A percentile compares a stretch with the other conserved stretches of the same genome.
Conservation (phyloP, 2,329 filamentous ascomycete genomes). For the Tetracladium maxilliforme region DNA sequence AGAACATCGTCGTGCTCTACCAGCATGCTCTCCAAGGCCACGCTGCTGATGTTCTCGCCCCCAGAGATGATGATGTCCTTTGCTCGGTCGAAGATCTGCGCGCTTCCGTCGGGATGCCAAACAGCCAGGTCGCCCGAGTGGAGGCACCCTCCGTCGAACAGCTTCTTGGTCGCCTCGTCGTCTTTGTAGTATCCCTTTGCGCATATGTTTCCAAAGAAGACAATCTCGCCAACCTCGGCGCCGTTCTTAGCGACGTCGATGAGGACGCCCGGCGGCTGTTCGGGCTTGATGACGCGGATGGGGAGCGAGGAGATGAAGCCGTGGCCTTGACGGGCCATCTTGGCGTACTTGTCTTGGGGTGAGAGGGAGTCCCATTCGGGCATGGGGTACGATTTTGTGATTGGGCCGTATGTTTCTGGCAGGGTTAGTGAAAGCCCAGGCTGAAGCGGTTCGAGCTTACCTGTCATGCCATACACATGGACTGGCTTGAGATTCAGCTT, state of each 20-base stretch:
- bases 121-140: constrained; percentile 91
- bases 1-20: constrained; percentile 78
- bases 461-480: constrained; percentile 77
- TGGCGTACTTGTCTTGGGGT: constrained; percentile 62
- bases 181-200: constrained; percentile 89
- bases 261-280: constrained; percentile 51
- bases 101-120: constrained; percentile 79
- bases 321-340: constrained; percentile 90
- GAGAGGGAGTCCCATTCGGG: constrained; percentile 70
- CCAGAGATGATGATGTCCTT: constrained; percentile 99
- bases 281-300: constrained; percentile 67
- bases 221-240: constrained; percentile 67
- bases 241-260: constrained; percentile 56
- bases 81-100: constrained; percentile 82
- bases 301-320: constrained; percentile 76
- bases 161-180: constrained; percentile 64
- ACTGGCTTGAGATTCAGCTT: constrained; percentile 76
- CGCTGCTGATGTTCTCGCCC: constrained; percentile 91
- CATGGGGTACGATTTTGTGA: constrained; percentile 85
- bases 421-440: constrained; percentile 12
- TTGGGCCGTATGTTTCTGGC: constrained; percentile 84
- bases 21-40: constrained; percentile 82
- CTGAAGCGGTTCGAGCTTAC: constrained; percentile 2
- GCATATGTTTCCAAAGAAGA: constrained; percentile 86
- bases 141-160: constrained; percentile 75